These are phyloP conservation scores for Scheffersomyces segobiensis DNA, from an alignment of 1,139 yeast species.

Conservation along the genomic window DNA sequence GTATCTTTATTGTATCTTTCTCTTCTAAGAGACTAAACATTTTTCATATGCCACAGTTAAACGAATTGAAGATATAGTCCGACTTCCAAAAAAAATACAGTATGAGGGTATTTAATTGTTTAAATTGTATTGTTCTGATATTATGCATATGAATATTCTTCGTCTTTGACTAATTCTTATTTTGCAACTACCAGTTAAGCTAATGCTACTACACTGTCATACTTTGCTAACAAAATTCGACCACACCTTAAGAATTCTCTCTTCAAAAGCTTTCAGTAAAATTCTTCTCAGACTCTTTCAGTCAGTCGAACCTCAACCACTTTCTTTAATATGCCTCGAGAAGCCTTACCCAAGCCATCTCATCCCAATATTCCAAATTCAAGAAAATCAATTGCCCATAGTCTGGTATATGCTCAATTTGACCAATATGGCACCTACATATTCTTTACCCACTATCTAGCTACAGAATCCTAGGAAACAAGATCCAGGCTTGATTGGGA, in stretches of 20 bases:
- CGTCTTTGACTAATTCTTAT: no score
- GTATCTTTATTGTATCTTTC: background rate
- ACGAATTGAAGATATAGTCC: background rate
- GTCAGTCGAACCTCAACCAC: no score
- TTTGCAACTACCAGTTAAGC: no score
- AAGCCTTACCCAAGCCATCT: background rate
- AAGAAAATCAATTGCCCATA: background rate
- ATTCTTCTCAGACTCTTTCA: no score
- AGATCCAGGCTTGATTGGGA: background rate
- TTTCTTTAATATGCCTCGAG: background rate
- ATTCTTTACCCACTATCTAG: background rate
- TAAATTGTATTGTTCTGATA: no score
- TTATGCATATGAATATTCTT: no score
- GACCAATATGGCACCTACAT: background rate
- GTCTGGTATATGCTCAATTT: background rate
- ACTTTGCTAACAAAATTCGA: no score
- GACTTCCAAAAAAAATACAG: background rate
- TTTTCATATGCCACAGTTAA: background rate
- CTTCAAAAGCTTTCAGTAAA: no score
- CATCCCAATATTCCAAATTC: background rate
- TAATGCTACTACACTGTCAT: background rate
- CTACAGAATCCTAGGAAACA: background rate
- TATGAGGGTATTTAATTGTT: background rate
- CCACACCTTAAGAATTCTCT: no score
- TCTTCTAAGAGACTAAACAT: background rate